phyloP scores from a whole-genome alignment of 176 grass and related monocot species.

The Aegilops bicornis region DNA sequence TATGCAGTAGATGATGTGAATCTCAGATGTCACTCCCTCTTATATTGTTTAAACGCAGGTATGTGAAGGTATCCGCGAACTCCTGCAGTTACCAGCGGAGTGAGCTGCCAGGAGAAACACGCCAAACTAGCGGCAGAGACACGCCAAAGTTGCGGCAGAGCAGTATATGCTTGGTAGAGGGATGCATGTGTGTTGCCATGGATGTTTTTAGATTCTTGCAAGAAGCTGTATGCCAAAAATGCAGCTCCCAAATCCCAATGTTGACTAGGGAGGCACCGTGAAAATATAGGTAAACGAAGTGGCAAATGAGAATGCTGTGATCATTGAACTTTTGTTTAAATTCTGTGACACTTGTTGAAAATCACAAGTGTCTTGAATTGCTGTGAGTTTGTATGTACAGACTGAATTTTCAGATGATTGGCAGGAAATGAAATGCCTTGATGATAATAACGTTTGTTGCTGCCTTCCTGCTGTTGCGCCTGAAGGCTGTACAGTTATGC shows the following conservation, averaged over 20 bases:
- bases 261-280: background rate
- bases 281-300: background rate
- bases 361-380: background rate
- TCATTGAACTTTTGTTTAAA: background rate
- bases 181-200: background rate
- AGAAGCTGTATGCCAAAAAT: background rate
- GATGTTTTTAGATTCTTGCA: background rate
- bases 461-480: background rate
- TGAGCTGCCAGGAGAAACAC: background rate
- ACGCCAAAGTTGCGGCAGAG: background rate
- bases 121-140: background rate
- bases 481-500: background rate
- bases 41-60: constrained; percentile 41
- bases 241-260: background rate
- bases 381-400: background rate
- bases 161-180: background rate
- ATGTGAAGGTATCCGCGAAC: constrained; percentile 77
- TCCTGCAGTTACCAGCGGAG: constrained; percentile 63
- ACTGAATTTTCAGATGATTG: background rate
- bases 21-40: background rate
- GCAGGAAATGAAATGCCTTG: background rate
- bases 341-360: background rate
- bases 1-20: background rate
- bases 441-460: background rate
- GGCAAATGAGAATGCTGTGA: background rate